Base-by-base conservation (phyloP, 306 rosid species). In the Vicia sativa region DNA sequence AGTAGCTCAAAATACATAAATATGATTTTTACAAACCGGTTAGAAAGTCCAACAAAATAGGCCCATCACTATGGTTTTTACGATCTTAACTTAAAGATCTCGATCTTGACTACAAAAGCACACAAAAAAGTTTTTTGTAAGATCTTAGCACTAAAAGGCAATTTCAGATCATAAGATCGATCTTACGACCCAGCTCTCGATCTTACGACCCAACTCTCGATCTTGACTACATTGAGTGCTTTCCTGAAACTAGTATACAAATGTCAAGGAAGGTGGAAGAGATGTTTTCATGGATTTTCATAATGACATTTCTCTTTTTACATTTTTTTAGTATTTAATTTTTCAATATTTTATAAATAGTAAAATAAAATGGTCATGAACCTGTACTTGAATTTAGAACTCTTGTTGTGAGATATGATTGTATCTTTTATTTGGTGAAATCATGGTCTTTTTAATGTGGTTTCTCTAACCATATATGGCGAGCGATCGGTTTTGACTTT, bases 291-390 rank as follows among this genome's bases (percentile, higher is more conserved):
- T 42, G 37, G 38, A 46, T 49, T 42, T 53, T 3, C 34, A 54
- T 46, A 56, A 57, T 62, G 31, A 29, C 65, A 9, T 18, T 34
- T 55, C 46, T 28, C 48, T 23, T 31, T 23, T 57, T 57, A n/a
- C 35, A 10, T 14, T 6, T 71, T 56, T 14, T 63, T 50, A 3
- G n/a, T 1, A 31, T 12, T 56, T 48, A 13, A 10, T 52, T 52
- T 68, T 62, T 28, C 10, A 21, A 54, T 14, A 45, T 68, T 59
- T 44, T 16, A 16, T 26, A 68, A 67, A 54, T 7, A 46, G 15
- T 74, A 41, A 46, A 72, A 70, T 69, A 23, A 46, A 66, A 70
- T 48, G 56, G 49, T 11, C 49, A 34, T 64, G 29, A 35, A 44
- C 31, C 50, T 52, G 39, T 38, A 54, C 63, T 61, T 53, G 50